Percentiles rank a stretch among this genome's conserved stretches.
Evolutionary conservation across 495 filamentous ascomycete genomes (phyloP).

Genomic region (Neurospora africana): DNA sequence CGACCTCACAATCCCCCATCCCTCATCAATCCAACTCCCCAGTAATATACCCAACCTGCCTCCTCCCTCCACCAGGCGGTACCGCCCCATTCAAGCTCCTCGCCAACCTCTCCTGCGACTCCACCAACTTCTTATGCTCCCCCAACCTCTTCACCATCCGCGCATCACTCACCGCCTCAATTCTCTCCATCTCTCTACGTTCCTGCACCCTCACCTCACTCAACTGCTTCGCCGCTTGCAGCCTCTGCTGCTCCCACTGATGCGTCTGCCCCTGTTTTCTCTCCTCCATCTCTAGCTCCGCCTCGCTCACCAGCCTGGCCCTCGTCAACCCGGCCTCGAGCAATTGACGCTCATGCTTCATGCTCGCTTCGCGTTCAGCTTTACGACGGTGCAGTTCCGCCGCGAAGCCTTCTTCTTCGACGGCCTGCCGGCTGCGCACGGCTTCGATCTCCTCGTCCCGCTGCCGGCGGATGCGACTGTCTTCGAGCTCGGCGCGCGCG

Average conservation of each 20-base stretch:
- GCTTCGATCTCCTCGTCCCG: conserved; percentile 26
- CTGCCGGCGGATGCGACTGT: conserved; percentile 26
- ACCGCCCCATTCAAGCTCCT: conserved; percentile 24
- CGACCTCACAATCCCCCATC: neutral
- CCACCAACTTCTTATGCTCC: conserved; percentile 37
- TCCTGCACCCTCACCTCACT: conserved; percentile 31
- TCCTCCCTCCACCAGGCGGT: conserved; percentile 6
- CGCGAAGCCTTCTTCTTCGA: conserved; percentile 16
- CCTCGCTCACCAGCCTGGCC: conserved; percentile 27
- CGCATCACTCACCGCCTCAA: conserved; percentile 27
- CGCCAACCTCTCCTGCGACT: conserved; percentile 33
- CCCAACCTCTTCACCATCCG: conserved; percentile 24
- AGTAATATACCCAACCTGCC: conserved; percentile 37
- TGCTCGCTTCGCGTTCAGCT: conserved; percentile 18
- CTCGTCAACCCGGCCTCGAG: conserved; percentile 30
- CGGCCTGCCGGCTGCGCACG: conserved; percentile 21
- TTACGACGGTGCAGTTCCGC: conserved; percentile 15
- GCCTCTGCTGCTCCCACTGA: conserved; percentile 30
- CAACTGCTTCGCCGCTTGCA: conserved; percentile 28
- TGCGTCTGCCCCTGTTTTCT: conserved; percentile 23
- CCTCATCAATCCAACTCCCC: conserved; percentile 23
- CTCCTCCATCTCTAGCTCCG: conserved; percentile 28
- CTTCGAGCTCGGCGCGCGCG: conserved; percentile 35
- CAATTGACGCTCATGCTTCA: conserved; percentile 28
- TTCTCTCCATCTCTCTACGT: conserved; percentile 29